These are phyloP conservation scores for Oryza punctata DNA, from an alignment of 176 grass and related monocot species.

Conservation along the genomic window DNA sequence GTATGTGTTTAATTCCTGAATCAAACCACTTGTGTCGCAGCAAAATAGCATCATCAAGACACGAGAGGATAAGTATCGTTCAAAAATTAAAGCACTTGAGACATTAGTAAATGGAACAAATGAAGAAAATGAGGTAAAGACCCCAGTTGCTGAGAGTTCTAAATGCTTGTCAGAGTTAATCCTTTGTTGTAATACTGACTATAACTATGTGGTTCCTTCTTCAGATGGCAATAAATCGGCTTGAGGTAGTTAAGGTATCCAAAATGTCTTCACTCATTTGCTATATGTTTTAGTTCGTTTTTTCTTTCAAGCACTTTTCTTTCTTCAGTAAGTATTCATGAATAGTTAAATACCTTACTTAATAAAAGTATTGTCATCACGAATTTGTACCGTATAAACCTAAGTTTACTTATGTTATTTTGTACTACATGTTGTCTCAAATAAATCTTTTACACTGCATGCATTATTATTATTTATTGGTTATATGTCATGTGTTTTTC, in stretches of 20 bases:
- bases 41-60: slow-evolving; percentile 86
- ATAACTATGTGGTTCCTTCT: slow-evolving; percentile 31
- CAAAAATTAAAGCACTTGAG: slow-evolving; percentile 89
- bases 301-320: slow-evolving; percentile 21
- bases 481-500: slow-evolving; percentile 34
- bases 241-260: slow-evolving; percentile 81
- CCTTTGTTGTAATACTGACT: slow-evolving; percentile 36
- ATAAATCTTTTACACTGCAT: background rate
- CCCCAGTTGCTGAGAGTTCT: background rate
- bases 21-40: slow-evolving; percentile 53
- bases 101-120: slow-evolving; percentile 92
- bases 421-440: background rate
- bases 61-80: slow-evolving; percentile 80
- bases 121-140: slow-evolving; percentile 89
- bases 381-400: slow-evolving; percentile 10
- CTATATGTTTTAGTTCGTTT: slow-evolving; percentile 19
- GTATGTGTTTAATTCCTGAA: slow-evolving; percentile 21
- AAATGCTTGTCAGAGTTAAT: slow-evolving; percentile 20
- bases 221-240: slow-evolving; percentile 75
- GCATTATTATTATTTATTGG: background rate
- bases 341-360: background rate
- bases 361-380: background rate
- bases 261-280: background rate
- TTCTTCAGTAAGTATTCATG: slow-evolving; percentile 11
- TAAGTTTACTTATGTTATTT: slow-evolving; percentile 27